Base-by-base conservation (phyloP, 192 early-diverging fungal species). In the Pilaira anomala region DNA sequence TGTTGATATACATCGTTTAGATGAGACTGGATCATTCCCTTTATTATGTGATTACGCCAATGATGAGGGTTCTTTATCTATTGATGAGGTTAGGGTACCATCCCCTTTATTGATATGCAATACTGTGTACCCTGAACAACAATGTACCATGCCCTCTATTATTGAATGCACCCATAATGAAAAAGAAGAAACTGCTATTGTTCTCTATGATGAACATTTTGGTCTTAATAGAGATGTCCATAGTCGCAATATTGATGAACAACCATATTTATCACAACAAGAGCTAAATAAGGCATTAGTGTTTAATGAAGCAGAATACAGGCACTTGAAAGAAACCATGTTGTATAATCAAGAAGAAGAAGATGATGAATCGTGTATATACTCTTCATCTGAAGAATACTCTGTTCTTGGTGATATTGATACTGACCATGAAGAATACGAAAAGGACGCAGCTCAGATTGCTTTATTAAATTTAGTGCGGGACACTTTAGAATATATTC, bases 401-500 rank as follows among this genome's bases (percentile, higher is more conserved):
- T 36, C 33, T 36, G 4, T 36, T 9, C 33, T 36, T 36, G 33
- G 11, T 36, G 33, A 36, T 36, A 5, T 36, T 5, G 33, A 36
- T 19, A 28, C 26, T 30, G 51, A 53, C 30, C 30, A 26, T 11
- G 53, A 55, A 11, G 53, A 55, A 8, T 29, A 26, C 13, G 53
- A 55, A 55, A 30, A 29, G n/a, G 30, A 55, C 1, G 2, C 30
- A 28, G 53, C 30, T 0, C 29, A 55, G 7, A 29, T 55, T 7
- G 29, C 53, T 55, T 33, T 55, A n/a, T n/a, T 55, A 6, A 33
- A 16, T 55, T 33, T 55, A 36, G 53, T 36, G 53, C 53, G 30
- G 53, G 53, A 55, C 53, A 55, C 53, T 55, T 55, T 55, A 33
- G 53, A 55, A 55, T 55, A 55, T 21, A 55, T 55, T 9, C 28